Evolutionary conservation across 257 asterid genomes (phyloP).

Genomic region (Lantana camara): DNA sequence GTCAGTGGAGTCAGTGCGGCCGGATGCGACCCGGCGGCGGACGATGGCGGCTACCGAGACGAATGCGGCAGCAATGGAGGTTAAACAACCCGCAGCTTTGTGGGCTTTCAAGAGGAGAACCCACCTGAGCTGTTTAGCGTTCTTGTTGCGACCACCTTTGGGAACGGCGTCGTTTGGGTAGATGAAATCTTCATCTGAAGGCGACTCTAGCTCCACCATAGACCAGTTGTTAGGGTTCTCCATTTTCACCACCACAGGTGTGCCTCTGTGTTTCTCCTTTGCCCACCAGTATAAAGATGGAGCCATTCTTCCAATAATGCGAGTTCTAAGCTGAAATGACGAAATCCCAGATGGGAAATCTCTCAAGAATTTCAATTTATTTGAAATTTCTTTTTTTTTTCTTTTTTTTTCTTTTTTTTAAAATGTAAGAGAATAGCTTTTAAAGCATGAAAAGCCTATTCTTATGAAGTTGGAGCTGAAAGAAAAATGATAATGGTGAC

Average conservation of each 20-base stretch:
- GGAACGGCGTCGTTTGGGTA: conserved; percentile 47
- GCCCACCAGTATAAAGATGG: conserved; percentile 81
- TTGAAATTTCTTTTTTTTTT: too few species aligned
- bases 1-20: conserved; percentile 70
- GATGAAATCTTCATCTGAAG: conserved; percentile 66
- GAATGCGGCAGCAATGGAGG: conserved; percentile 74
- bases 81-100: conserved; percentile 81
- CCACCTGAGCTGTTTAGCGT: conserved; percentile 93
- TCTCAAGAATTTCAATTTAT: background rate
- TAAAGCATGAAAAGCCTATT: background rate
- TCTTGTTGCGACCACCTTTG: conserved; percentile 73
- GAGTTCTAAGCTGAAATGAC: conserved; percentile 5
- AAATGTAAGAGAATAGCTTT: background rate
- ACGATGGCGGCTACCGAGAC: conserved; percentile 58
- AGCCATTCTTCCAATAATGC: conserved; percentile 45
- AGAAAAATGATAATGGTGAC: background rate
- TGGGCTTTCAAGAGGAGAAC: conserved; percentile 87
- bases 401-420: too few species aligned
- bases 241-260: conserved; percentile 88
- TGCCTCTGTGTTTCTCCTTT: conserved; percentile 67
- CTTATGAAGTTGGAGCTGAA: background rate
- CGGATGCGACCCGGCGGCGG: conserved; percentile 77
- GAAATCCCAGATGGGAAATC: conserved; percentile 3
- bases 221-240: conserved; percentile 95
- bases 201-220: conserved; percentile 78